Conservation (phyloP, 2,329 filamentous ascomycete species). For the Ceratocystis lukuohia region DNA sequence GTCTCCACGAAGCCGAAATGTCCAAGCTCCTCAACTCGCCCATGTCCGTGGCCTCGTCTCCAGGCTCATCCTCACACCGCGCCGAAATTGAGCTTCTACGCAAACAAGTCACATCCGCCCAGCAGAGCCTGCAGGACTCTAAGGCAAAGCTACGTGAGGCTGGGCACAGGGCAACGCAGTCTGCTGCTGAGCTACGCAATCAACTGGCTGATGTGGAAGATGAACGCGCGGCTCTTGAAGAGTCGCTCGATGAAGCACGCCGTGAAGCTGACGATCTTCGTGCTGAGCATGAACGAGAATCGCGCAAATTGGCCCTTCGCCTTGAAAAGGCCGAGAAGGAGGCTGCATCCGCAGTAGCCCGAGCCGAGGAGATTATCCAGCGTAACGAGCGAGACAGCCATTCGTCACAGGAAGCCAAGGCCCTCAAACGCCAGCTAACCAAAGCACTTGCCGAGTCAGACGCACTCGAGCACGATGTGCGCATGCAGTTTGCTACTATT, state of each 20-base stretch:
- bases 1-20: constrained; percentile 51
- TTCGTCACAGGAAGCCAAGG: constrained; percentile 41
- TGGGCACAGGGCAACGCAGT: constrained; percentile 33
- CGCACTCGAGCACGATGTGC: constrained; percentile 58
- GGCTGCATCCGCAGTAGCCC: constrained; percentile 28
- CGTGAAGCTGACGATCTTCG: constrained; percentile 37
- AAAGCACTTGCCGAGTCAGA: constrained; percentile 51
- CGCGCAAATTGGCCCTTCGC: constrained; percentile 35
- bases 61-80: constrained; percentile 37
- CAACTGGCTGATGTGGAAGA: constrained; percentile 46
- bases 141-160: constrained; percentile 37
- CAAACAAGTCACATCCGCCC: constrained; percentile 45
- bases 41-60: constrained; percentile 24
- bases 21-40: constrained; percentile 28
- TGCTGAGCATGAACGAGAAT: constrained; percentile 31
- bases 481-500: constrained; percentile 54
- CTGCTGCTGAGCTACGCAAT: constrained; percentile 36
- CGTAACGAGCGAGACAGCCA: constrained; percentile 27
- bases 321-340: constrained; percentile 40
- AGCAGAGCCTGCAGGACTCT: constrained; percentile 45
- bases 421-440: constrained; percentile 47
- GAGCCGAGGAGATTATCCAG: constrained; percentile 25
- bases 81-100: constrained; percentile 47
- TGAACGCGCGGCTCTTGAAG: constrained; percentile 43
- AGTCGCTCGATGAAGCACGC: constrained; percentile 43